A percentile compares a stretch with the other conserved stretches of the same genome.
Evolutionary conservation across 2,329 filamentous ascomycete species (phyloP).

Genomic region (Penicillium sp.): DNA sequence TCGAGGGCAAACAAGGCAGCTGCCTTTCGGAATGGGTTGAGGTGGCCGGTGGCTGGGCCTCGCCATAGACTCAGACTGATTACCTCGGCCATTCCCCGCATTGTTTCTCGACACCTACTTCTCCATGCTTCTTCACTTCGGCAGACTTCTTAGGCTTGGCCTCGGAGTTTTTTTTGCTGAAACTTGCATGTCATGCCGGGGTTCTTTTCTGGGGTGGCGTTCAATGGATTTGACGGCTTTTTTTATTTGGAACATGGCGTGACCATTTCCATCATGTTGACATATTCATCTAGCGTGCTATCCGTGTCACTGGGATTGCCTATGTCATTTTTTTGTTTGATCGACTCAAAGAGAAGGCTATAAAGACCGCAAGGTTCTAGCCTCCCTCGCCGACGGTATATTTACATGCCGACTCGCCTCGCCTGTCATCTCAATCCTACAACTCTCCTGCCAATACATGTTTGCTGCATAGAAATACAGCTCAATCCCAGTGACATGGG

Average conservation of each 20-base stretch:
- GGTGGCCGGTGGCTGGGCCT: slow-evolving; percentile 90
- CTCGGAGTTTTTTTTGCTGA: slow-evolving; percentile 38
- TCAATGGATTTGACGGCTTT: slow-evolving; percentile 43
- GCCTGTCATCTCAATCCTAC: neutral
- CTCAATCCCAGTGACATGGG: slow-evolving; percentile 5
- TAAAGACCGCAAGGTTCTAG: slow-evolving; percentile 2
- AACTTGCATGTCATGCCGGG: slow-evolving; percentile 38
- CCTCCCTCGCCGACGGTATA: slow-evolving; percentile 13
- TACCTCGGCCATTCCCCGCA: slow-evolving; percentile 27
- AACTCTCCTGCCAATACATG: neutral
- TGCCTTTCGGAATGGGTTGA: slow-evolving; percentile 97
- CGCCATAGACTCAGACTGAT: slow-evolving; percentile 48
- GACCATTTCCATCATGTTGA: slow-evolving; percentile 39
- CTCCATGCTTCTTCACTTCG: slow-evolving; percentile 36
- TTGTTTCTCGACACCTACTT: slow-evolving; percentile 35
- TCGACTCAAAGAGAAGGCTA: slow-evolving; percentile 13
- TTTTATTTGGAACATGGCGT: slow-evolving; percentile 37
- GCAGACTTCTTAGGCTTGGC: slow-evolving; percentile 36
- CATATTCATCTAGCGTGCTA: slow-evolving; percentile 44
- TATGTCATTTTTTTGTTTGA: slow-evolving; percentile 18
- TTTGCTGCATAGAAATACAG: slow-evolving; percentile 10
- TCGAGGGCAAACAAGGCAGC: slow-evolving; percentile 95
- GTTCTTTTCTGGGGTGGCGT: slow-evolving; percentile 42
- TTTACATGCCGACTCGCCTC: slow-evolving; percentile 2
- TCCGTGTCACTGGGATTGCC: slow-evolving; percentile 36